Conservation (phyloP, 208 protist species). For the Wallacemonas sp. region DNA sequence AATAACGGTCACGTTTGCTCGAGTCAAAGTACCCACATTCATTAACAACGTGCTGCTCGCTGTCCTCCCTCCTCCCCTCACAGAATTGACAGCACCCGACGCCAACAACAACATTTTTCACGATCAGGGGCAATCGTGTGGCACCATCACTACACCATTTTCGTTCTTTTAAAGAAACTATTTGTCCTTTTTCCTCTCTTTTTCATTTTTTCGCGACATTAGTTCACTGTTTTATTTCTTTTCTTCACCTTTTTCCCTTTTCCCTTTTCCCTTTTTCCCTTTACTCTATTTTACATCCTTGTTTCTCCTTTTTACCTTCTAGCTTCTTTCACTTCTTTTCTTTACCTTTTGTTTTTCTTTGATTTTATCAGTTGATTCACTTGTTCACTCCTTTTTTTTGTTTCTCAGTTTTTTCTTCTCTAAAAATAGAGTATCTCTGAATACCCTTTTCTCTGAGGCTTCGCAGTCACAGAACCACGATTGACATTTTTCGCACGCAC, state of each 20-base stretch:
- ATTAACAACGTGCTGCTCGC: not conserved
- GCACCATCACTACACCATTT: too few relatives aligned
- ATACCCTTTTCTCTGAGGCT: too few relatives aligned
- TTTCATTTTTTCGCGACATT: slow-evolving; percentile 6
- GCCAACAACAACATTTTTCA: too few relatives aligned
- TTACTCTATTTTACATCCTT: not conserved
- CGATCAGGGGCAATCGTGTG: too few relatives aligned
- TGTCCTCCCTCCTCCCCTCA: not conserved
- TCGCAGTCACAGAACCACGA: too few relatives aligned
- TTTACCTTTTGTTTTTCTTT: too few relatives aligned
- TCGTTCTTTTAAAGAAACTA: not conserved
- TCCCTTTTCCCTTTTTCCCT: slow-evolving; percentile 10
- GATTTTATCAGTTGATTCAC: too few relatives aligned
- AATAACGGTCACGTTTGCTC: not conserved
- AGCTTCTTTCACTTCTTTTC: slow-evolving; percentile 9
- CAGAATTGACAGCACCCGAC: not conserved
- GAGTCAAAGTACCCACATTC: too few relatives aligned
- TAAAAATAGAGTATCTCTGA: too few relatives aligned
- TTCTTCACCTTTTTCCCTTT: not conserved
- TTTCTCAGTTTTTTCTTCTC: not conserved
- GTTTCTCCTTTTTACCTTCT: slow-evolving; percentile 2
- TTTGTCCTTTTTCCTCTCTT: slow-evolving; percentile 24
- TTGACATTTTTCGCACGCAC: not conserved
- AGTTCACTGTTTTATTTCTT: slow-evolving; percentile 10
- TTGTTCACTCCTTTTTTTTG: too few relatives aligned